Conservation (phyloP, 129 eudicot genomes). For the Flaveria robusta region DNA sequence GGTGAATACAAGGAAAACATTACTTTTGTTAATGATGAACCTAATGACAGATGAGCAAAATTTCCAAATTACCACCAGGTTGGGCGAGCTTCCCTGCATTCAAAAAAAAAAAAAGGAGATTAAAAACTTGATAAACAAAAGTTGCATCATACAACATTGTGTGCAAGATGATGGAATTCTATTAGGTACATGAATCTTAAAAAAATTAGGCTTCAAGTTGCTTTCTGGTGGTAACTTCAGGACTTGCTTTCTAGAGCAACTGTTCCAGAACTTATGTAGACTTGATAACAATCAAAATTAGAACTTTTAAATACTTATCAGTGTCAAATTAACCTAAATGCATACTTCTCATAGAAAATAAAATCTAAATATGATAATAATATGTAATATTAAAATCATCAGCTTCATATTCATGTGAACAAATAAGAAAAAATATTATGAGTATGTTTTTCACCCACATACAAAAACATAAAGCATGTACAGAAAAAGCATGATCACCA, state of each 20-base stretch:
- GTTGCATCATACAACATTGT: not conserved
- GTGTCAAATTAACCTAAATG: not conserved
- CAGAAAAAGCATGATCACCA: slow-evolving; percentile 4
- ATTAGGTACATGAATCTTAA: not conserved
- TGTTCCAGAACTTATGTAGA: not conserved
- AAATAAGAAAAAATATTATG: slow-evolving; percentile 3
- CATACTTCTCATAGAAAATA: not conserved
- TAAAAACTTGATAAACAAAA: slow-evolving; percentile 20
- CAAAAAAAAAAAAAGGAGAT: slow-evolving; percentile 9
- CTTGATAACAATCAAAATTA: not conserved
- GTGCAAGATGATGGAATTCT: slow-evolving; percentile 21
- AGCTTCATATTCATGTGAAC: slow-evolving; percentile 15
- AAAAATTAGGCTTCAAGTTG: not conserved
- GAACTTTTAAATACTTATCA: not conserved
- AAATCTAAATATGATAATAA: slow-evolving; percentile 6
- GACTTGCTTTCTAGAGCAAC: not conserved
- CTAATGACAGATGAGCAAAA: slow-evolving; percentile 8
- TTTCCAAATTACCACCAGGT: slow-evolving; percentile 72
- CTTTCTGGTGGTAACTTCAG: not conserved
- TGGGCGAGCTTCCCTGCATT: slow-evolving; percentile 78
- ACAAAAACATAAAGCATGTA: slow-evolving; percentile 9
- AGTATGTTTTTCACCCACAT: slow-evolving; percentile 21
- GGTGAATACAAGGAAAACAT: slow-evolving; percentile 14
- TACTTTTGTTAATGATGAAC: not conserved
- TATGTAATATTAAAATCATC: slow-evolving; percentile 9